These are phyloP conservation scores for Cerioporus squamosus DNA, from an alignment of 1,284 basidiomycete genomes.

Conservation along the genomic window DNA sequence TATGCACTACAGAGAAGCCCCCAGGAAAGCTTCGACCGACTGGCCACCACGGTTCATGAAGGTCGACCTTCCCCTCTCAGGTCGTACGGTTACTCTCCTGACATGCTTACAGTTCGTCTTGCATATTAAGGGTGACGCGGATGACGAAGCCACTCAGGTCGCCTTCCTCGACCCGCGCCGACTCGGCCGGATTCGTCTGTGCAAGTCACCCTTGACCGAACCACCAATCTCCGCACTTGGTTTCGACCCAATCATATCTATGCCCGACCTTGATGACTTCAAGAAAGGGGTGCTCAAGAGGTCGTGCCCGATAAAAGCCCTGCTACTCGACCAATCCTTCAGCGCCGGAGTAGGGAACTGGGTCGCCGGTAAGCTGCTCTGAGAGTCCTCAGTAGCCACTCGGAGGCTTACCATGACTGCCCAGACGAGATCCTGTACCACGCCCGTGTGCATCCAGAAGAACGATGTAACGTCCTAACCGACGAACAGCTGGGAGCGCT, in stretches of 20 bases:
- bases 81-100: background rate
- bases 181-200: constrained; percentile 73
- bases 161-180: constrained; percentile 75
- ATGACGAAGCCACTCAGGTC: constrained; percentile 45
- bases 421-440: constrained; percentile 84
- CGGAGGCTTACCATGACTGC: background rate
- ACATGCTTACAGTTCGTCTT: constrained; percentile 58
- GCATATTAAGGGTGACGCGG: constrained; percentile 46
- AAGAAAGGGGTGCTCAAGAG: constrained; percentile 54
- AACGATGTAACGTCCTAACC: constrained; percentile 64
- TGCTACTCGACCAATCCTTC: constrained; percentile 83
- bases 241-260: constrained; percentile 79
- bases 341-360: constrained; percentile 86
- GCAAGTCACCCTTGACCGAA: constrained; percentile 60
- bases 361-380: constrained; percentile 64
- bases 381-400: no score
- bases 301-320: constrained; percentile 75
- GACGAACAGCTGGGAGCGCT: constrained; percentile 55
- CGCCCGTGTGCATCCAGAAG: constrained; percentile 76
- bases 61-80: constrained; percentile 37
- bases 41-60: constrained; percentile 87
- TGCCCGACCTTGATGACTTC: constrained; percentile 70
- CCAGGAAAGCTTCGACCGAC: constrained; percentile 49
- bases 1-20: constrained; percentile 65
- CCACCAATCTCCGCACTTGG: constrained; percentile 74